Base-by-base conservation (phyloP, 495 filamentous ascomycete species). In the Aspergillus coremiiformis region DNA sequence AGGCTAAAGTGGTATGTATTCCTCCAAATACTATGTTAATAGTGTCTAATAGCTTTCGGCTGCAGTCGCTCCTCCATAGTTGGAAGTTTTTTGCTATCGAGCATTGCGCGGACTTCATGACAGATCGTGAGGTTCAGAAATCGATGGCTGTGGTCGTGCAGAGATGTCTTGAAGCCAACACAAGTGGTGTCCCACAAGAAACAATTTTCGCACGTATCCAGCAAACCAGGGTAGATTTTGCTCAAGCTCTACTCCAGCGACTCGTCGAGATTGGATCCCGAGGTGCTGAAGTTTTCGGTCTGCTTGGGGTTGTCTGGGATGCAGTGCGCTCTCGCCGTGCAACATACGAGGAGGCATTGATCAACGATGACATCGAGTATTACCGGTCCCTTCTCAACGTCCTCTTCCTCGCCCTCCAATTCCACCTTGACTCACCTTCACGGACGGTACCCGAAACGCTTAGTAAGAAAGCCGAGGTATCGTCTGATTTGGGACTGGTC, bases 31-130 rank as follows among this genome's bases (percentile, higher is more conserved):
- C 12, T 14, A 14, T 39, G n/a, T 39, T 39, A 33, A 43, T 21
- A 41, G 41, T 14, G 5, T 45, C 58, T 55, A 33, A 39, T 10
- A 11, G 1, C 39, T 23, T 29, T 26, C 29, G 39, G 39, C 29
- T 55, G 14, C 51, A 90, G 85, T 75, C 76, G 49, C 81, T 99
- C 29, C 82, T 95, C 46, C 78, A 86, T 53, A 85, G 88, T 53
- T 99, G 93, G 93, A 91, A 89, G 65, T 82, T 86, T 44, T 81
- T 99, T 11, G 82, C 89, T 10, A 75, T 91, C 42, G 92, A 96
- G 67, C 79, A 97, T 39, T 88, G 84, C 58, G 75, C 78, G 14
- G 83, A 83, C 51, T 73, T 93, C 29, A 72, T 78, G 35, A 70
- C 73, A 32, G 78, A 86, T 45, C 67, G 68, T 8, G 75, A 81